Percentiles rank a stretch among this genome's conserved stretches.
Conservation (phyloP, 1,284 basidiomycete species). For the Sutorius eximius region DNA sequence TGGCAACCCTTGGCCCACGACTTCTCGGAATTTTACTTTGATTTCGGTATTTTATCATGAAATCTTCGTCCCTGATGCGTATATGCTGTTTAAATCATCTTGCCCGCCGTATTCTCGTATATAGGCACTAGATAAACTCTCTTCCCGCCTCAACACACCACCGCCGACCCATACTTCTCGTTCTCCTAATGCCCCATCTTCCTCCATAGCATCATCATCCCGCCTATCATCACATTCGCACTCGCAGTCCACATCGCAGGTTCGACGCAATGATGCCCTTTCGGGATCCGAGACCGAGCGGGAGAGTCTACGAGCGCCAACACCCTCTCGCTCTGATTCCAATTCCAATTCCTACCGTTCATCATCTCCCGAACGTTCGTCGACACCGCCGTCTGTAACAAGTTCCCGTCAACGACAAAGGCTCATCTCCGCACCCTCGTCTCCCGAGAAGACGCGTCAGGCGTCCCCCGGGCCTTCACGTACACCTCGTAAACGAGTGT, state of each 20-base stretch:
- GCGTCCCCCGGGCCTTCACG: conserved; percentile 42
- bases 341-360: conserved; percentile 36
- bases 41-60: conserved; percentile 2
- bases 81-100: conserved; percentile 26
- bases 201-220: conserved; percentile 36
- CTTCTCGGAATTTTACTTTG: conserved; percentile 1
- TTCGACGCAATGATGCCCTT: conserved; percentile 37
- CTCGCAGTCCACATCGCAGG: conserved; percentile 24
- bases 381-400: conserved; percentile 38
- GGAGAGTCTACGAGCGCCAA: conserved; percentile 47
- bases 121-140: conserved; percentile 68
- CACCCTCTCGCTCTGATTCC: conserved; percentile 33
- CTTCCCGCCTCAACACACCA: conserved; percentile 50
- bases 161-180: conserved; percentile 38
- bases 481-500: conserved; percentile 46
- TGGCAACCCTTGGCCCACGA: conserved; percentile 13
- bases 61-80: conserved; percentile 8
- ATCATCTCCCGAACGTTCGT: conserved; percentile 43
- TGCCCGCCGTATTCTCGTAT: conserved; percentile 8
- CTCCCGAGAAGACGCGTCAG: conserved; percentile 48
- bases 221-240: conserved; percentile 31
- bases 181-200: conserved; percentile 35
- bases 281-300: conserved; percentile 79
- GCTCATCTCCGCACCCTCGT: conserved; percentile 54
- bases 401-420: conserved; percentile 37